phyloP scores from a whole-genome alignment of 2,329 filamentous ascomycete genomes.

The Macrophomina pseudophaseolina region DNA sequence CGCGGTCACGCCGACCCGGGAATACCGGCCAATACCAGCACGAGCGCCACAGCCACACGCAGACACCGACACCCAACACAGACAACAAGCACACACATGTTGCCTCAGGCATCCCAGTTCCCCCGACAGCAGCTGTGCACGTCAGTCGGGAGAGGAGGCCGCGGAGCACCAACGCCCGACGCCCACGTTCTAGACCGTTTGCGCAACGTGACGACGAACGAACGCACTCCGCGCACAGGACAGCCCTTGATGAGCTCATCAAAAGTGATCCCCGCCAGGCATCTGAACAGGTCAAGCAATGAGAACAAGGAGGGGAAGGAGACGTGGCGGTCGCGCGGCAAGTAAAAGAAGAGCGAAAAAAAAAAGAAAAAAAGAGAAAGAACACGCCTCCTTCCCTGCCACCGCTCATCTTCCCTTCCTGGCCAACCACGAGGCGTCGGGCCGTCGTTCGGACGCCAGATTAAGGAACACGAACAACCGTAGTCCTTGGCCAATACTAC shows the following conservation, averaged over 20 bases:
- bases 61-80: too few species aligned
- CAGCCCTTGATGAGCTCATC: neutral
- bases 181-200: neutral
- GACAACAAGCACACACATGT: too few species aligned
- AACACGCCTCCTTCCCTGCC: neutral
- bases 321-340: neutral
- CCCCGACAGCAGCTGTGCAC: too few species aligned
- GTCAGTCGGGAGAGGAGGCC: too few species aligned
- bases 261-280: neutral
- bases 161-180: too few species aligned
- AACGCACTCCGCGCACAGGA: neutral
- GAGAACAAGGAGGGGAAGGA: neutral
- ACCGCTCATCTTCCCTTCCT: conserved; percentile 13
- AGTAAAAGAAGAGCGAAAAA: neutral
- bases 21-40: neutral
- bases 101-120: too few species aligned
- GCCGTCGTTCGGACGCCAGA: neutral
- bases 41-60: neutral
- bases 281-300: neutral
- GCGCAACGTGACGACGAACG: neutral
- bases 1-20: neutral
- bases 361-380: neutral
- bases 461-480: neutral
- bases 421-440: neutral
- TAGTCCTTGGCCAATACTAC: neutral